A percentile compares a stretch with the other conserved stretches of the same genome.
phyloP scores from a whole-genome alignment of 2,329 filamentous ascomycete species.

The Aureobasidium lini region DNA sequence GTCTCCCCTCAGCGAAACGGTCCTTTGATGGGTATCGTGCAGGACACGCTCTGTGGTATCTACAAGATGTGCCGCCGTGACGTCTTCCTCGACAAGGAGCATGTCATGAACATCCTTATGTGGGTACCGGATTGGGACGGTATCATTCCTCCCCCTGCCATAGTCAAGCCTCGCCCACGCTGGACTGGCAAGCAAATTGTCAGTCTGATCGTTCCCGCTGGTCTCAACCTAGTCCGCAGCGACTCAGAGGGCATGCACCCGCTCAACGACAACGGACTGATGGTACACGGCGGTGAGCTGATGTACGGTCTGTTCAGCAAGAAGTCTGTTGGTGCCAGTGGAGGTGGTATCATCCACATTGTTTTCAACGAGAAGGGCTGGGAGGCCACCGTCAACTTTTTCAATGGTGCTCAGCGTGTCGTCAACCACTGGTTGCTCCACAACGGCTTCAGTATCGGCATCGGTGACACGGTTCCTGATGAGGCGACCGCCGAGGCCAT shows the following conservation, averaged over 20 bases:
- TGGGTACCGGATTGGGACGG: conserved; percentile 99
- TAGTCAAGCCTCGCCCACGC: conserved; percentile 80
- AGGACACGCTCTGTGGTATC: conserved; percentile 90
- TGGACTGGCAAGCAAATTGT: conserved; percentile 99
- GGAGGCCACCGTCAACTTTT: conserved; percentile 81
- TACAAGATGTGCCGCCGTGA: conserved; percentile 96
- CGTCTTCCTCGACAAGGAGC: conserved; percentile 79
- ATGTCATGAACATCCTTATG: conserved; percentile 93
- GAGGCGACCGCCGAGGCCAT: conserved; percentile 76
- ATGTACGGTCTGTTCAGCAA: conserved; percentile 88
- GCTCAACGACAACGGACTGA: conserved; percentile 65
- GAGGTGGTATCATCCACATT: conserved; percentile 87
- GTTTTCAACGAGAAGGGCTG: conserved; percentile 92
- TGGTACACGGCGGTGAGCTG: conserved; percentile 80
- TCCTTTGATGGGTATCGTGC: conserved; percentile 98
- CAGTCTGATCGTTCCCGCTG: conserved; percentile 81
- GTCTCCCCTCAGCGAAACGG: conserved; percentile 96
- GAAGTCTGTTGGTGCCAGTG: conserved; percentile 85
- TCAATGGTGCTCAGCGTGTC: conserved; percentile 90
- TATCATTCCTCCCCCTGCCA: conserved; percentile 85
- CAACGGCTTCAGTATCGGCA: conserved; percentile 94
- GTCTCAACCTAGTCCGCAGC: conserved; percentile 68
- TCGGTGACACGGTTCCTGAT: conserved; percentile 95
- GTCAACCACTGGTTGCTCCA: conserved; percentile 97
- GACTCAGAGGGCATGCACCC: conserved; percentile 48